Percentiles rank a stretch among this genome's conserved stretches.
Conservation (phyloP, 2,329 filamentous ascomycete genomes). For the Leptographium procerum region DNA sequence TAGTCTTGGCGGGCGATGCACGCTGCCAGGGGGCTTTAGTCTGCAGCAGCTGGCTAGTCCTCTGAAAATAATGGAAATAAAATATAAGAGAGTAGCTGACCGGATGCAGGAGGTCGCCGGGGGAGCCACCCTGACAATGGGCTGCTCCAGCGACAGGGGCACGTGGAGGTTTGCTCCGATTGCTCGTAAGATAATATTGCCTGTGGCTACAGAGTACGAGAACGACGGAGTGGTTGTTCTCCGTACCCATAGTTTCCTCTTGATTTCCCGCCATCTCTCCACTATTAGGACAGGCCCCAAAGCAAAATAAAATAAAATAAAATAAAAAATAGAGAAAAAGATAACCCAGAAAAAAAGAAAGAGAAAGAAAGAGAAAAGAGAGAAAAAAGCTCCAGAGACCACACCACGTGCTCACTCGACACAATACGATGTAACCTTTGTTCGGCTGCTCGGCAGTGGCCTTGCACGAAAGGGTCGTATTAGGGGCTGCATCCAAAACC, state of each 20-base stretch:
- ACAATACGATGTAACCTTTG: no score
- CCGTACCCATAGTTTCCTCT: not conserved
- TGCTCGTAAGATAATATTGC: no score
- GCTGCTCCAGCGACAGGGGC: not conserved
- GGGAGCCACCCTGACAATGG: not conserved
- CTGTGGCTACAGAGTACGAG: no score
- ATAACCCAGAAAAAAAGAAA: not conserved
- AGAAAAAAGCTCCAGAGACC: not conserved
- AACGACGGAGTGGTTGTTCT: no score
- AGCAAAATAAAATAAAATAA: not conserved
- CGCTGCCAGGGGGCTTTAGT: no score
- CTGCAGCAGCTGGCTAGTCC: not conserved
- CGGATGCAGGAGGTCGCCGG: not conserved
- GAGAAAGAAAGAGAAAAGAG: not conserved
- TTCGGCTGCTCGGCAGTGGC: not conserved
- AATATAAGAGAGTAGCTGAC: not conserved
- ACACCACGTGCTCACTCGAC: not conserved
- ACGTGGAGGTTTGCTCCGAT: not conserved
- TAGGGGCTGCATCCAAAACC: not conserved
- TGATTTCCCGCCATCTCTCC: not conserved
- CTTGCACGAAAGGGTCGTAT: not conserved
- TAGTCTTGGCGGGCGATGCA: not conserved
- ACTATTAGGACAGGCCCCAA: not conserved
- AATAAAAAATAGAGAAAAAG: no score
- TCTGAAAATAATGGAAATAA: not conserved